A percentile compares a stretch with the other conserved stretches of the same genome.
These are phyloP conservation scores for Lactuca saligna DNA, from an alignment of 129 eudicot genomes.

Conservation along the genomic window DNA sequence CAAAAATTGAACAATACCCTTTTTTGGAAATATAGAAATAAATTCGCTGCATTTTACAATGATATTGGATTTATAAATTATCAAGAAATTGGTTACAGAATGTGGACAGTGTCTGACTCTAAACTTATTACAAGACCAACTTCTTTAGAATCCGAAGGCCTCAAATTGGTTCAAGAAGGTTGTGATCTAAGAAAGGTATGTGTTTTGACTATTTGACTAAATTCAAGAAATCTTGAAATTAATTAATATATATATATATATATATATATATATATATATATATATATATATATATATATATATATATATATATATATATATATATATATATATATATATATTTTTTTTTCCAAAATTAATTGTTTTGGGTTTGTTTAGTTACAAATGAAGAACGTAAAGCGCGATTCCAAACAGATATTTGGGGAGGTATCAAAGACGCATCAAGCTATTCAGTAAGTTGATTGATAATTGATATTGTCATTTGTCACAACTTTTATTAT, in stretches of 20 bases:
- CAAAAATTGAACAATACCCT: constrained; percentile 11
- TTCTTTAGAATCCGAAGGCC: constrained; percentile 55
- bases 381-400: constrained; percentile 54
- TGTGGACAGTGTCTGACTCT: constrained; percentile 68
- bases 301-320: background rate
- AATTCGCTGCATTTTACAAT: constrained; percentile 3
- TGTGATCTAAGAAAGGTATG: constrained; percentile 71
- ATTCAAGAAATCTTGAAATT: constrained; percentile 15
- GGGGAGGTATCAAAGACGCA: constrained; percentile 72
- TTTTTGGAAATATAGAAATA: background rate
- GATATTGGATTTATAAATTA: constrained; percentile 24
- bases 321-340: background rate
- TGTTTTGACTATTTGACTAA: background rate
- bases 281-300: background rate
- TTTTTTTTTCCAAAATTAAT: constrained; percentile 6
- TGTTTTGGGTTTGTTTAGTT: constrained; percentile 28
- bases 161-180: constrained; percentile 76
- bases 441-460: constrained; percentile 61
- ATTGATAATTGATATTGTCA: too few species aligned
- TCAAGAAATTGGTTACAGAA: constrained; percentile 46
- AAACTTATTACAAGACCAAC: constrained; percentile 63
- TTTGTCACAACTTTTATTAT: background rate
- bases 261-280: too few species aligned
- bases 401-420: constrained; percentile 49
- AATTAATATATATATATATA: background rate